A percentile compares a stretch with the other conserved stretches of the same genome.
phyloP scores from a whole-genome alignment of 306 rosid species.

The Vachellia collinsii region DNA sequence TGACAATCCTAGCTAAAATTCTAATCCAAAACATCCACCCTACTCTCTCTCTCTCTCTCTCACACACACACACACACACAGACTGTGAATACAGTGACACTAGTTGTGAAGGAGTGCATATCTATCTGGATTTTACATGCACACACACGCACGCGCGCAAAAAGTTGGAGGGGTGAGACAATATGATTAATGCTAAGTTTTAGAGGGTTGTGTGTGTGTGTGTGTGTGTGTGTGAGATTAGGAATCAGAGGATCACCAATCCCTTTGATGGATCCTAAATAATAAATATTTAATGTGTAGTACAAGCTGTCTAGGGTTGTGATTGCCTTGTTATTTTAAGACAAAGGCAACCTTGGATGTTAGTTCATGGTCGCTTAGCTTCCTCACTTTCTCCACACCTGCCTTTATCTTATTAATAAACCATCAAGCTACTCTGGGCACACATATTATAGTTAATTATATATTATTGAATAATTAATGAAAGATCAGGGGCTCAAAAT shows the following conservation, averaged over 20 bases:
- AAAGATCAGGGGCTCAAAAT: neutral
- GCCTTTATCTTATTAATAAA: neutral
- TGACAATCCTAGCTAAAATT: neutral
- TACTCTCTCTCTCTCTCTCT: neutral
- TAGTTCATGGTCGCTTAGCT: constrained; percentile 37
- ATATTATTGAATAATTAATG: neutral
- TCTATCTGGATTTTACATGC: constrained; percentile 31
- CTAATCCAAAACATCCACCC: neutral
- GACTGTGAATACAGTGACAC: no score
- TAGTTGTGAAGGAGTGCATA: neutral
- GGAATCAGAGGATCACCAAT: constrained; percentile 26
- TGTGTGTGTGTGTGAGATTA: no score
- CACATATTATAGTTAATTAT: neutral
- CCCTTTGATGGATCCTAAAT: constrained; percentile 31
- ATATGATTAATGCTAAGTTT: no score
- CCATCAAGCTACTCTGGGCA: neutral
- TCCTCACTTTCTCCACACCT: neutral
- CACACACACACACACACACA: neutral
- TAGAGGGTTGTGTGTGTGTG: no score
- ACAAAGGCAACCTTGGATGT: constrained; percentile 43
- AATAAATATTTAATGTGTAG: constrained; percentile 36
- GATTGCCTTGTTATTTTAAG: constrained; percentile 44
- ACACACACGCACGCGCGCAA: neutral
- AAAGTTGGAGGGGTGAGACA: no score
- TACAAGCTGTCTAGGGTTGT: constrained; percentile 52